These are phyloP conservation scores for Ceriops decandra DNA, from an alignment of 345 rosid genomes.

Conservation along the genomic window DNA sequence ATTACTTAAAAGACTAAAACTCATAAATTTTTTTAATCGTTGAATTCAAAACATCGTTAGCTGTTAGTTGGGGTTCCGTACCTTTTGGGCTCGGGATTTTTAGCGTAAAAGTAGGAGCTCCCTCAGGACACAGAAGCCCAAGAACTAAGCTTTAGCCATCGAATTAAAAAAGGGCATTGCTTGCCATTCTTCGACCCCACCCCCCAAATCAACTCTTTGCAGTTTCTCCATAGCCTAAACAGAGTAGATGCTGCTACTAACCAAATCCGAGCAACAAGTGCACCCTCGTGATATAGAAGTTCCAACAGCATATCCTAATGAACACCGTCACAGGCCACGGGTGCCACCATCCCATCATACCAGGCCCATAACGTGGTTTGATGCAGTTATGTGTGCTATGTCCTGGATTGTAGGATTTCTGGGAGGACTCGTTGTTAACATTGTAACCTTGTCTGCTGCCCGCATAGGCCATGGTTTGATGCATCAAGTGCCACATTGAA, in stretches of 20 bases:
- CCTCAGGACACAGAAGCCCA: no score
- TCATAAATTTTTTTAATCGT: no score
- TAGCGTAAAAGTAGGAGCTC: no score
- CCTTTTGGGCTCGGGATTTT: no score
- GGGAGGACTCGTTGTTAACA: slow-evolving; percentile 58
- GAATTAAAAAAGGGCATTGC: no score
- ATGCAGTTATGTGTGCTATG: slow-evolving; percentile 52
- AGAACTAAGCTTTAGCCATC: no score
- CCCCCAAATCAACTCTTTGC: background rate
- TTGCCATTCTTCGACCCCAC: no score
- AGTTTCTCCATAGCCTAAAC: slow-evolving; percentile 5
- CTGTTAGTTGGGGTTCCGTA: no score
- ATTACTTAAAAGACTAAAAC: no score
- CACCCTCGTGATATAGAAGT: slow-evolving; percentile 14
- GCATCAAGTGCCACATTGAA: slow-evolving; percentile 61
- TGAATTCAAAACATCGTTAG: no score
- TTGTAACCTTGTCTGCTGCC: slow-evolving; percentile 82
- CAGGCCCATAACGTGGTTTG: slow-evolving; percentile 36
- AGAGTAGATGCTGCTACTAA: background rate
- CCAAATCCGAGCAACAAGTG: background rate
- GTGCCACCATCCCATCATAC: slow-evolving; percentile 34
- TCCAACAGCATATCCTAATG: slow-evolving; percentile 11
- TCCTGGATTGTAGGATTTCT: slow-evolving; percentile 49
- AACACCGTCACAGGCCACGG: slow-evolving; percentile 9
- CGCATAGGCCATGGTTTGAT: slow-evolving; percentile 57